A percentile compares a stretch with the other conserved stretches of the same genome.
Conservation (phyloP, 1,139 yeast genomes). For the Lodderomyces orthopsilosis region DNA sequence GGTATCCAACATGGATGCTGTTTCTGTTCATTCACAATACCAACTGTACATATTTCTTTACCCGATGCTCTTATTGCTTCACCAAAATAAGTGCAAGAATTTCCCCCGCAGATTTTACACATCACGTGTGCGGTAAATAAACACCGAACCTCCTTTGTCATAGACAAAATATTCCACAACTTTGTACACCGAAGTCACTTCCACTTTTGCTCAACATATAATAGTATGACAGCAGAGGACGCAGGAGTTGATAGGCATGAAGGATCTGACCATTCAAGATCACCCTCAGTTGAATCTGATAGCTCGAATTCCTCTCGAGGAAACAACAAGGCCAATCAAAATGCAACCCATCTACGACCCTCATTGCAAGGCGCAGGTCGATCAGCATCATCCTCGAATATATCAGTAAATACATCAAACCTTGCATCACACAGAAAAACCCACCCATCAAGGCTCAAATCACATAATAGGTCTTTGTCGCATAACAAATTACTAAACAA, state of each 20-base stretch:
- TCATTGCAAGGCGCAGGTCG: slow-evolving; percentile 8
- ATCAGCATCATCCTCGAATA: slow-evolving; percentile 12
- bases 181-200: neutral
- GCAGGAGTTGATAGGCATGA: neutral
- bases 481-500: slow-evolving; percentile 28
- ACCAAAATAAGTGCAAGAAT: neutral
- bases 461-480: slow-evolving; percentile 31
- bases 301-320: slow-evolving; percentile 4
- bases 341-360: slow-evolving; percentile 7
- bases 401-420: slow-evolving; percentile 7
- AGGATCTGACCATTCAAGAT: neutral
- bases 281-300: slow-evolving; percentile 11
- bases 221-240: neutral
- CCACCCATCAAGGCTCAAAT: slow-evolving; percentile 10
- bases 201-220: neutral
- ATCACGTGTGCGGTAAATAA: neutral
- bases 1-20: no score
- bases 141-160: neutral
- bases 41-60: no score
- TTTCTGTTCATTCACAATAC: no score
- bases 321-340: neutral
- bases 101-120: neutral
- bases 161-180: neutral
- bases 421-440: slow-evolving; percentile 9
- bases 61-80: no score